Conservation (phyloP, 345 rosid genomes). For the Acer yangbiense region DNA sequence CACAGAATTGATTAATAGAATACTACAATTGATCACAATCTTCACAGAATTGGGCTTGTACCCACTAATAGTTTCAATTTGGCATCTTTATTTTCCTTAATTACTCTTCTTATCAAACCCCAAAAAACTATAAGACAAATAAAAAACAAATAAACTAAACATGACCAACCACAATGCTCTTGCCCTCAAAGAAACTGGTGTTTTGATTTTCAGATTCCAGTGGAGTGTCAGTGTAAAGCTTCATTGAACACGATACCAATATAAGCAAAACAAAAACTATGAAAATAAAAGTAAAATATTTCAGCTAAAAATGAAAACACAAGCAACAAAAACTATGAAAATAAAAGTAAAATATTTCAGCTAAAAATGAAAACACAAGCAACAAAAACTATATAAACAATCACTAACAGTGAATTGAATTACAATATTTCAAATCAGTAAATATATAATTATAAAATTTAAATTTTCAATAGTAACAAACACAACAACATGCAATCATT, state of each 20-base stretch:
- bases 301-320: no score
- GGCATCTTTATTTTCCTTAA: slow-evolving; percentile 30
- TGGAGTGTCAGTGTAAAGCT: slow-evolving; percentile 43
- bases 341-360: not conserved
- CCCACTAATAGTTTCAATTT: not conserved
- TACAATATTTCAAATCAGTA: no score
- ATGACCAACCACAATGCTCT: slow-evolving; percentile 28
- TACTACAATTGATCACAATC: not conserved
- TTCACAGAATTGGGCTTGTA: slow-evolving; percentile 14
- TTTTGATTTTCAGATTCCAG: slow-evolving; percentile 36
- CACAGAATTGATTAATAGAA: not conserved
- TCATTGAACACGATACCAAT: slow-evolving; percentile 19
- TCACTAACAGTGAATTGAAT: no score
- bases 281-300: not conserved
- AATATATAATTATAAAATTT: no score
- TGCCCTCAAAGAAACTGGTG: slow-evolving; percentile 33
- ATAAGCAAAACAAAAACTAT: not conserved
- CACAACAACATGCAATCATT: no score
- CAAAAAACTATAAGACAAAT: not conserved
- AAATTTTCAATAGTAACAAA: no score
- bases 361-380: no score
- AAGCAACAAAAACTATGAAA: not conserved
- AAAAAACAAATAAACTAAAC: not conserved
- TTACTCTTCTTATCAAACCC: not conserved
- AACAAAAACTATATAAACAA: no score